phyloP scores from a whole-genome alignment of 768 basidiomycete species.

The Dictyophora rubrovolvata region DNA sequence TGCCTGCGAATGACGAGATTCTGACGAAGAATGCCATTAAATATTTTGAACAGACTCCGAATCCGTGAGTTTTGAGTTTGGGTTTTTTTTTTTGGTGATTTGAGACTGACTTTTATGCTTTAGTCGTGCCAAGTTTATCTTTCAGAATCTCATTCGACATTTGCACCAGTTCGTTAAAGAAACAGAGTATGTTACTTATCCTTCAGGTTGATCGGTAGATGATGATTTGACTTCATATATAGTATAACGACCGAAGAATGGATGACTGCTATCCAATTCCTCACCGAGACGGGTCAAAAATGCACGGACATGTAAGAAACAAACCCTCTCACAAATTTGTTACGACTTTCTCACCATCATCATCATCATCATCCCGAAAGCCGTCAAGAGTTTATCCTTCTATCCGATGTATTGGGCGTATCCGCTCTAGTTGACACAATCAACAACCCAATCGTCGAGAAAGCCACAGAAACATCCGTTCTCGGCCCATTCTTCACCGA shows the following conservation, averaged over 20 bases:
- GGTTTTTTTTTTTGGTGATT: background rate
- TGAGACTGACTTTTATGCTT: constrained; percentile 11
- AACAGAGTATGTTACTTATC: constrained; percentile 35
- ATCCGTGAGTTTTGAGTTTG: constrained; percentile 26
- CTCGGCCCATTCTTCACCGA: constrained; percentile 78
- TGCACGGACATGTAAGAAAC: constrained; percentile 42
- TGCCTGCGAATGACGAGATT: constrained; percentile 37
- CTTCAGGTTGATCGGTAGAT: background rate
- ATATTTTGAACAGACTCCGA: constrained; percentile 25
- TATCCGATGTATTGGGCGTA: constrained; percentile 75
- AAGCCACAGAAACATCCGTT: constrained; percentile 65
- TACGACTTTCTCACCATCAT: background rate
- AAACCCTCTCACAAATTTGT: background rate
- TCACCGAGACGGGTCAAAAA: constrained; percentile 65
- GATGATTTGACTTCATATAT: background rate
- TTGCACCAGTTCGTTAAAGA: constrained; percentile 68
- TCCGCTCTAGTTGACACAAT: constrained; percentile 67
- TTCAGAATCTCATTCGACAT: constrained; percentile 48
- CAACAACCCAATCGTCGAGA: constrained; percentile 54
- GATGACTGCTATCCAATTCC: constrained; percentile 70
- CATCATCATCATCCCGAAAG: constrained; percentile 18
- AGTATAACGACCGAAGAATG: constrained; percentile 77
- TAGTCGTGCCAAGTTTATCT: constrained; percentile 38
- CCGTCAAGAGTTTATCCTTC: constrained; percentile 64
- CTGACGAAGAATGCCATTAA: constrained; percentile 39